Percentiles rank a stretch among this genome's conserved stretches.
These are phyloP conservation scores for Acanthamoeba royreba DNA, from an alignment of 208 protist species.

Conservation along the genomic window DNA sequence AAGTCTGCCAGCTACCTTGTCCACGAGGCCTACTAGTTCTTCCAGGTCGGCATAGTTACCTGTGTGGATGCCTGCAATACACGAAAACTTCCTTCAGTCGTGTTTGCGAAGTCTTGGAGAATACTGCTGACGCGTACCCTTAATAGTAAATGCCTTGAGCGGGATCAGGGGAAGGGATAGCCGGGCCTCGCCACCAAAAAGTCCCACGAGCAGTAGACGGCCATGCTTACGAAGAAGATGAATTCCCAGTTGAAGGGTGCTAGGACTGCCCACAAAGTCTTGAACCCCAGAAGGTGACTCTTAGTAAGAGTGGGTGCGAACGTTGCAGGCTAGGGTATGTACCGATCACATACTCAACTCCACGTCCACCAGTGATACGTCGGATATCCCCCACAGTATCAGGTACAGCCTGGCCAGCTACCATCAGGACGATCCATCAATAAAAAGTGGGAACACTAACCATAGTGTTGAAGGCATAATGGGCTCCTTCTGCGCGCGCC, in stretches of 20 bases:
- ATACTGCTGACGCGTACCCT: neutral
- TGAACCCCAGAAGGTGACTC: no score
- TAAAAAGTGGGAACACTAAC: neutral
- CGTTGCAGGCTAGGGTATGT: neutral
- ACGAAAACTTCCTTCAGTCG: neutral
- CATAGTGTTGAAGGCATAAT: neutral
- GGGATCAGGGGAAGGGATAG: neutral
- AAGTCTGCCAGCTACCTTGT: neutral
- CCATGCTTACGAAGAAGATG: neutral
- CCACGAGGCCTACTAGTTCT: neutral
- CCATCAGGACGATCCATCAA: no score
- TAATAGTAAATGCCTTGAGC: neutral
- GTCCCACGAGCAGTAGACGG: neutral
- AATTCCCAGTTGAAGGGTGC: neutral
- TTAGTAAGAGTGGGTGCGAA: no score
- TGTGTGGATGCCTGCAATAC: constrained; percentile 11
- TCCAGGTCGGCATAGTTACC: neutral
- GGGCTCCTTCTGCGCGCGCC: neutral
- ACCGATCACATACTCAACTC: neutral
- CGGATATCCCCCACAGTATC: neutral
- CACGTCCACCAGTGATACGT: neutral
- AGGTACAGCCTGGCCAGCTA: neutral
- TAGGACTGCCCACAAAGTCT: constrained; percentile 7
- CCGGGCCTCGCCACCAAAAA: neutral
- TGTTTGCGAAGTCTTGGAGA: neutral